phyloP scores from a whole-genome alignment of 2,329 filamentous ascomycete species.

The Esteya vermicola region DNA sequence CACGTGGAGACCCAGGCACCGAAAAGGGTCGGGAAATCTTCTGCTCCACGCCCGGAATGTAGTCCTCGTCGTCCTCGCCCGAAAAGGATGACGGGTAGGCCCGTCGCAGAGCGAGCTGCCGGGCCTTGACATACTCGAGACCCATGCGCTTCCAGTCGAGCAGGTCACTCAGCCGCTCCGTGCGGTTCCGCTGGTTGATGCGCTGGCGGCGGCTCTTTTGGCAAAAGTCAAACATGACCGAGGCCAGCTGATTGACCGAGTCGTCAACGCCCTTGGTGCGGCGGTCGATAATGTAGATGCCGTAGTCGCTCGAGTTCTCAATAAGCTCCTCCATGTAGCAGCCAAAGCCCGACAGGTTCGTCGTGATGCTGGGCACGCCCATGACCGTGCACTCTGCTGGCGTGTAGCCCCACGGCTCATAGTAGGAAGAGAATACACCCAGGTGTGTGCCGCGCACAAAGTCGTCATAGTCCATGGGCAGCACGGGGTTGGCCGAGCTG shows the following conservation, averaged over 20 bases:
- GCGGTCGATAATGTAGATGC: constrained; percentile 97
- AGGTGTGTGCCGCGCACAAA: constrained; percentile 95
- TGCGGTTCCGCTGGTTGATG: constrained; percentile 97
- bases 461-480: constrained; percentile 94
- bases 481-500: constrained; percentile 85
- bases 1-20: constrained; percentile 81
- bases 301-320: constrained; percentile 94
- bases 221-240: constrained; percentile 88
- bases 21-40: constrained; percentile 94
- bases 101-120: constrained; percentile 78
- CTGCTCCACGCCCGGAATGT: constrained; percentile 82
- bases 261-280: constrained; percentile 92
- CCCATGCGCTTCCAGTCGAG: constrained; percentile 99
- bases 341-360: constrained; percentile 92
- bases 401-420: constrained; percentile 98
- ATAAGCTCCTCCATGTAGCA: constrained; percentile 99
- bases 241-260: constrained; percentile 86
- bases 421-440: constrained; percentile 93
- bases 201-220: constrained; percentile 88
- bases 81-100: constrained; percentile 83
- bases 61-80: constrained; percentile 70
- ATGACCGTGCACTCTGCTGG: constrained; percentile 97
- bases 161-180: constrained; percentile 84
- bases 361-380: constrained; percentile 97
- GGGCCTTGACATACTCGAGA: constrained; percentile 96